phyloP scores from a whole-genome alignment of 148 eudicot species.

The Silene conica region DNA sequence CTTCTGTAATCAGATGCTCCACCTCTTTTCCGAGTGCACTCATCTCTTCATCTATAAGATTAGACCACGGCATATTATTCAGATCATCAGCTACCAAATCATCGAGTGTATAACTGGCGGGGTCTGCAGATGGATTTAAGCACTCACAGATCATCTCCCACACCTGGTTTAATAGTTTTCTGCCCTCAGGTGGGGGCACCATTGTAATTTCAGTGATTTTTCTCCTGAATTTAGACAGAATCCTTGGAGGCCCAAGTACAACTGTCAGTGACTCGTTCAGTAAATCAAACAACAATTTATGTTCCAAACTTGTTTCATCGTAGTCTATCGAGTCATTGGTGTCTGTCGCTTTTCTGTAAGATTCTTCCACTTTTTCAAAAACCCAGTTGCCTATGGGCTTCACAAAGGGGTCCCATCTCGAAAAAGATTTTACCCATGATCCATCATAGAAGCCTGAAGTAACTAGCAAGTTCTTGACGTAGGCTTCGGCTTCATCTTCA shows the following conservation, averaged over 20 bases:
- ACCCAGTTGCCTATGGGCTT: constrained; percentile 54
- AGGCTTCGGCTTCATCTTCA: constrained; percentile 72
- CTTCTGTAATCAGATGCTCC: constrained; percentile 48
- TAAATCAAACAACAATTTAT: constrained; percentile 62
- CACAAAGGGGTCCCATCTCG: constrained; percentile 68
- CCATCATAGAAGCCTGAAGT: constrained; percentile 69
- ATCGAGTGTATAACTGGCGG: constrained; percentile 41
- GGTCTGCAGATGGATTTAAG: constrained; percentile 45
- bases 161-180: constrained; percentile 49
- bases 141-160: constrained; percentile 55
- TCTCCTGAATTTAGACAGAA: constrained; percentile 45
- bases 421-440: constrained; percentile 41
- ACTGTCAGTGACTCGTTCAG: constrained; percentile 65
- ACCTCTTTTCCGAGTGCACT: constrained; percentile 53
- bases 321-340: constrained; percentile 28
- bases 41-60: constrained; percentile 51
- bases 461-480: constrained; percentile 64
- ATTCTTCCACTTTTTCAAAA: constrained; percentile 71
- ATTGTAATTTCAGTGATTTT: constrained; percentile 30
- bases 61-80: constrained; percentile 48
- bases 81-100: constrained; percentile 62
- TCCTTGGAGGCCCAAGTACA: constrained; percentile 49
- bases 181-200: constrained; percentile 43
- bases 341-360: constrained; percentile 34
- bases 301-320: constrained; percentile 38